Evolutionary conservation across 202 grass and related monocot genomes (phyloP).

Genomic region (Elaeis oleifera): DNA sequence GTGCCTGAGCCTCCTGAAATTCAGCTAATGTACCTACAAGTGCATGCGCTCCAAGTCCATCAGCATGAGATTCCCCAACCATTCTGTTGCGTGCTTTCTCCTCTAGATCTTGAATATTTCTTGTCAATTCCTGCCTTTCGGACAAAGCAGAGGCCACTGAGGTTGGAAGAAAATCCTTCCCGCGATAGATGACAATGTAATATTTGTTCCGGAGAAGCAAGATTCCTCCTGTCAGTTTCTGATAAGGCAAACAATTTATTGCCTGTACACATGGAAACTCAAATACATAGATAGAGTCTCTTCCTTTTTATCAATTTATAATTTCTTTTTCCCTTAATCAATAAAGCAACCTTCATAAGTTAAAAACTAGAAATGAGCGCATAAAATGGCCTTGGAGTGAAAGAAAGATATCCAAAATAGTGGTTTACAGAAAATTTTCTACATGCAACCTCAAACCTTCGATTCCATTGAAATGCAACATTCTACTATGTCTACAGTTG

Average conservation of each 20-base stretch:
- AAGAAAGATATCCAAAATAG: too few relatives aligned
- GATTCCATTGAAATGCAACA: too few relatives aligned
- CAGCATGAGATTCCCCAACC: conserved; percentile 28
- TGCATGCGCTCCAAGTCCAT: conserved; percentile 51
- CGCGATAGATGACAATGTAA: conserved; percentile 97
- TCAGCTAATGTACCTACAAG: conserved; percentile 84
- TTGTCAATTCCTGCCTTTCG: conserved; percentile 86
- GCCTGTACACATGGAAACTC: too few relatives aligned
- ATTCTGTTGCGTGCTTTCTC: conserved; percentile 54
- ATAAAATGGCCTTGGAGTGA: too few relatives aligned
- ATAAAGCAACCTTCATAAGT: too few relatives aligned
- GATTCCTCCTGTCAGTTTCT: conserved; percentile 83
- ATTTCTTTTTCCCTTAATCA: too few relatives aligned
- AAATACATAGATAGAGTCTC: too few relatives aligned
- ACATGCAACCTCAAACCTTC: too few relatives aligned
- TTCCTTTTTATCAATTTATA: too few relatives aligned
- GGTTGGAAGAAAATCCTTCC: conserved; percentile 87
- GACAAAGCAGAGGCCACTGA: conserved; percentile 60
- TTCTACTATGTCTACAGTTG: too few relatives aligned
- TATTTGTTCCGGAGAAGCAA: conserved; percentile 97
- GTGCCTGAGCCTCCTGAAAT: conserved; percentile 82
- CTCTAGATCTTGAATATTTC: conserved; percentile 77
- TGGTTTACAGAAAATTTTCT: too few relatives aligned
- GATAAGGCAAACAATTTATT: conserved; percentile 2
- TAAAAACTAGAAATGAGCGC: too few relatives aligned